phyloP scores from a whole-genome alignment of 345 rosid genomes.

The Citrus australasica region DNA sequence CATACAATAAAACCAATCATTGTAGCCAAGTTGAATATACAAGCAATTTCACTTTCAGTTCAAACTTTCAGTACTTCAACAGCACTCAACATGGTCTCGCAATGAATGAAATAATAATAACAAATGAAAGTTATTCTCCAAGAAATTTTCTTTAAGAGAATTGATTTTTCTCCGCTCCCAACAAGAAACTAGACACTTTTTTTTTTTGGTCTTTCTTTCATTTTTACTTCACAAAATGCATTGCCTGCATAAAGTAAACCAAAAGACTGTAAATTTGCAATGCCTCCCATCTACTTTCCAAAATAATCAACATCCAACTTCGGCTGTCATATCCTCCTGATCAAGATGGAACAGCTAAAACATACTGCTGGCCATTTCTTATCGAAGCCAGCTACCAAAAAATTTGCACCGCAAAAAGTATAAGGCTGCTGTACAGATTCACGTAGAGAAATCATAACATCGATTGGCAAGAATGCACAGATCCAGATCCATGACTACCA shows the following conservation, averaged over 20 bases:
- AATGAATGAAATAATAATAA: too few relatives aligned
- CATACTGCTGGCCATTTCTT: not conserved
- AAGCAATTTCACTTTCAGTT: too few relatives aligned
- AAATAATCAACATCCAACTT: not conserved
- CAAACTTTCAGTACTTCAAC: too few relatives aligned
- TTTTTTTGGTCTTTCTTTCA: too few relatives aligned
- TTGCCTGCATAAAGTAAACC: not conserved
- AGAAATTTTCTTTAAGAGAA: too few relatives aligned
- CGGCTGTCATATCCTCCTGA: not conserved
- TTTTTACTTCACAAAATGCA: not conserved
- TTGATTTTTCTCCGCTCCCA: too few relatives aligned
- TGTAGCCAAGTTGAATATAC: too few relatives aligned
- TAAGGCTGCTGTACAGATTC: not conserved
- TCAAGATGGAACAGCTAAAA: not conserved
- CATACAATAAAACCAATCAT: too few relatives aligned
- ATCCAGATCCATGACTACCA: conserved; percentile 4
- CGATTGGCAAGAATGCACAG: not conserved
- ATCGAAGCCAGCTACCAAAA: not conserved
- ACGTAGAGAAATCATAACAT: not conserved
- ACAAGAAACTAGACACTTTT: too few relatives aligned
- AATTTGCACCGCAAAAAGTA: too few relatives aligned
- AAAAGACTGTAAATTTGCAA: not conserved
- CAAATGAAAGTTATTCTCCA: too few relatives aligned
- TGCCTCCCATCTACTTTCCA: not conserved
- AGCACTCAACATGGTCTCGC: too few relatives aligned